phyloP scores from a whole-genome alignment of 176 grass and related monocot genomes.

The Thinopyrum elongatum region DNA sequence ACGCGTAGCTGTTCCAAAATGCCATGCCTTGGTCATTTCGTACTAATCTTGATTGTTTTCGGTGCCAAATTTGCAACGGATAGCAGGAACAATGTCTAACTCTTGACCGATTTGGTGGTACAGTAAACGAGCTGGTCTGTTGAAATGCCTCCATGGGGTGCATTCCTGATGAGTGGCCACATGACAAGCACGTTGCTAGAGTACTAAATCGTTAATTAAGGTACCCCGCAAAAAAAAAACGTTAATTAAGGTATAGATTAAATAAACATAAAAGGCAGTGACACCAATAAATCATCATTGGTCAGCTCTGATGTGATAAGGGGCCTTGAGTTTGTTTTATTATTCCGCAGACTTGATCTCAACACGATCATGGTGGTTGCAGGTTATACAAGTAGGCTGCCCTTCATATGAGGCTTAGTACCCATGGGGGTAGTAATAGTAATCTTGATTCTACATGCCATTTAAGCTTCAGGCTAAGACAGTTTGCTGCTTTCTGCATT shows the following conservation, averaged over 20 bases:
- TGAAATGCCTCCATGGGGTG: neutral
- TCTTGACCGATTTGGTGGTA: neutral
- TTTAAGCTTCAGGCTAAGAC: neutral
- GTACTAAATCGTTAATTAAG: neutral
- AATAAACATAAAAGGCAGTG: neutral
- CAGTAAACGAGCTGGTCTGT: neutral
- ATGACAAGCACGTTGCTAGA: constrained; percentile 19
- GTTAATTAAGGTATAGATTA: neutral
- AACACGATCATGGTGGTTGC: neutral
- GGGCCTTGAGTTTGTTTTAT: neutral
- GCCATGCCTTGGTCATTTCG: neutral
- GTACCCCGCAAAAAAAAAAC: too few relatives aligned
- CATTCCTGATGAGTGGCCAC: constrained; percentile 6
- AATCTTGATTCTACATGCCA: neutral
- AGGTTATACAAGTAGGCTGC: neutral
- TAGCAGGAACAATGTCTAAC: neutral
- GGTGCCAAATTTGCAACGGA: too few relatives aligned
- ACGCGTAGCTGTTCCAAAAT: neutral
- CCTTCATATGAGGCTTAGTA: neutral
- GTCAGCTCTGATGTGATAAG: neutral
- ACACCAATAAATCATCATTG: neutral
- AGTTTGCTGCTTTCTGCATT: neutral
- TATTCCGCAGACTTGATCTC: neutral
- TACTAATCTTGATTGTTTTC: too few relatives aligned
- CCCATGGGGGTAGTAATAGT: neutral